These are phyloP conservation scores for Arachis stenosperma DNA, from an alignment of 306 rosid species.

Conservation along the genomic window DNA sequence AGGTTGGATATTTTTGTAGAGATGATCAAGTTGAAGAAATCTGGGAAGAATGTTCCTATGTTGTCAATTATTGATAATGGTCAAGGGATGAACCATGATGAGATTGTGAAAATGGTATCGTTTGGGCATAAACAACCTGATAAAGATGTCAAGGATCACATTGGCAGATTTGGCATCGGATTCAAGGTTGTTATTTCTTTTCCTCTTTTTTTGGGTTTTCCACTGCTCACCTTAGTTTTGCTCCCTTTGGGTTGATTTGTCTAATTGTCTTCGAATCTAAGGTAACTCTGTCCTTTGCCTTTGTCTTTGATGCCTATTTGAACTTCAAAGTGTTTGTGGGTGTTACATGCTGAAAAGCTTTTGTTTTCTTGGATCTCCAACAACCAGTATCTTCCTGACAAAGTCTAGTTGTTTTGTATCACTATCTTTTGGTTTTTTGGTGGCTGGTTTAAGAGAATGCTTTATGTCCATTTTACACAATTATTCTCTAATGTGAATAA, in stretches of 20 bases:
- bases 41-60: slow-evolving; percentile 50
- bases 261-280: slow-evolving; percentile 2
- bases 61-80: slow-evolving; percentile 64
- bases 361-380: background rate
- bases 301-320: slow-evolving; percentile 9
- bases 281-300: background rate
- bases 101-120: slow-evolving; percentile 54
- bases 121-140: slow-evolving; percentile 55
- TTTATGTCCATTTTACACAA: background rate
- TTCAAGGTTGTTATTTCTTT: slow-evolving; percentile 50
- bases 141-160: slow-evolving; percentile 43
- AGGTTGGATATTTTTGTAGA: slow-evolving; percentile 56
- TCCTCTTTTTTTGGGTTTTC: background rate
- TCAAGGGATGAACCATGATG: slow-evolving; percentile 58
- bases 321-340: slow-evolving; percentile 9
- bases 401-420: background rate
- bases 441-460: background rate
- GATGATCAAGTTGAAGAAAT: slow-evolving; percentile 47
- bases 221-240: slow-evolving; percentile 14
- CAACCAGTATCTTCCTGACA: background rate
- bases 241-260: slow-evolving; percentile 1
- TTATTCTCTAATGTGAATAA: background rate
- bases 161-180: slow-evolving; percentile 69
- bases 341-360: slow-evolving; percentile 2
- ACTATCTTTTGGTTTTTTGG: background rate